phyloP scores from a whole-genome alignment of 2,329 filamentous ascomycete genomes.

The Arthrobotrys musiformis region DNA sequence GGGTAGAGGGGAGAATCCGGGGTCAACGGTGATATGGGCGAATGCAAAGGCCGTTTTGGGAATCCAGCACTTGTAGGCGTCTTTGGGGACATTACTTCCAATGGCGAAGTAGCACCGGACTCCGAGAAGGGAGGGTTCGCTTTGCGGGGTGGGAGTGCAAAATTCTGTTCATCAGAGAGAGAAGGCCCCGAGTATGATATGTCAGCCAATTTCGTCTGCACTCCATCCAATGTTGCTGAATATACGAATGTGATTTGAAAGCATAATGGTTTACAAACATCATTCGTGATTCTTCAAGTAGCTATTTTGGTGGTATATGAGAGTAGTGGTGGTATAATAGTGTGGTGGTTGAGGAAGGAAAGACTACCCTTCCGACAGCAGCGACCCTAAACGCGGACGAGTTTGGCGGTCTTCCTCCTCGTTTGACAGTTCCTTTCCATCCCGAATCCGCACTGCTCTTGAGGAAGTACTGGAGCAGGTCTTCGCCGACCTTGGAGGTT shows the following conservation, averaged over 20 bases:
- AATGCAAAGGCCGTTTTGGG: conserved; percentile 71
- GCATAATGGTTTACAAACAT: conserved; percentile 56
- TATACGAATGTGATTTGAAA: conserved; percentile 53
- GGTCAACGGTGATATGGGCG: conserved; percentile 88
- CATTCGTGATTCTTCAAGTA: conserved; percentile 41
- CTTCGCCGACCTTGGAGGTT: conserved; percentile 72
- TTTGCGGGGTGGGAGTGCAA: conserved; percentile 72
- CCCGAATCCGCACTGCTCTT: conserved; percentile 72
- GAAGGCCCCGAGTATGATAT: conserved; percentile 24
- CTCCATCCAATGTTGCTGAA: conserved; percentile 22
- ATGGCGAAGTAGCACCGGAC: conserved; percentile 66
- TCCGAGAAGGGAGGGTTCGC: conserved; percentile 69
- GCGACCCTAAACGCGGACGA: conserved; percentile 74
- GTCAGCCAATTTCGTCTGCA: conserved; percentile 33
- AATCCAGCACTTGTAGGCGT: conserved; percentile 60
- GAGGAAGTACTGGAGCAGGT: conserved; percentile 75
- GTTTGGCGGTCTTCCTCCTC: conserved; percentile 66
- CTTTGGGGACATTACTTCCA: conserved; percentile 63
- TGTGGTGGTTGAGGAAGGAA: conserved; percentile 57
- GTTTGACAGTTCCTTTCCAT: conserved; percentile 72
- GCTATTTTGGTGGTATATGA: conserved; percentile 17
- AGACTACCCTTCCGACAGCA: conserved; percentile 81
- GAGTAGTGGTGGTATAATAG: conserved; percentile 17
- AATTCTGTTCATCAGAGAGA: conserved; percentile 63
- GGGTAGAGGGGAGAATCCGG: conserved; percentile 85